Percentiles rank a stretch among this genome's conserved stretches.
phyloP scores from a whole-genome alignment of 208 protist genomes.

The Crithidia brevicula region DNA sequence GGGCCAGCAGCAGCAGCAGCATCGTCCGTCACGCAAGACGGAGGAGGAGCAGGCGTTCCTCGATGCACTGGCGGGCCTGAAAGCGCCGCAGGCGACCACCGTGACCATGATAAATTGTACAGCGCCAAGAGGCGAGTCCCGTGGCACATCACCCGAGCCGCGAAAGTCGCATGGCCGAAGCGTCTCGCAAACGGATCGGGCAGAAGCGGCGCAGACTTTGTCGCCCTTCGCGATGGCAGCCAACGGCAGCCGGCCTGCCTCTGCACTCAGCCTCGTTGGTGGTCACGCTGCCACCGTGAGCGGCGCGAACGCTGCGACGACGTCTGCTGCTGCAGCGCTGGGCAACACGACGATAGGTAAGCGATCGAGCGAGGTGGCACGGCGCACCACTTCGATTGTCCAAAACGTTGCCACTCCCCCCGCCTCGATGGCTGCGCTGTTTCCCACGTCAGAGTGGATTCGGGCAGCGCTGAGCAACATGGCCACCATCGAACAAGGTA shows the following conservation, averaged over 20 bases:
- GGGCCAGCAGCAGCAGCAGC: neutral
- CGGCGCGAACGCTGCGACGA: neutral
- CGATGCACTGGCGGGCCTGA: neutral
- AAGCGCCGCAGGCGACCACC: neutral
- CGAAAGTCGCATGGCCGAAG: neutral
- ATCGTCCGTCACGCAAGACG: neutral
- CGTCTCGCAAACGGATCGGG: too few relatives aligned
- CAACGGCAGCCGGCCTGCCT: neutral
- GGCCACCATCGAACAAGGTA: too few relatives aligned
- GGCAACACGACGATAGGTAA: neutral
- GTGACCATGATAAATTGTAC: neutral
- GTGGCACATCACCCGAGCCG: neutral
- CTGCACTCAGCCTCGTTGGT: neutral
- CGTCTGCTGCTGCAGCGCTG: too few relatives aligned
- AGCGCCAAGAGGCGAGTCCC: neutral
- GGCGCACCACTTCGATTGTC: too few relatives aligned
- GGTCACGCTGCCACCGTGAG: too few relatives aligned
- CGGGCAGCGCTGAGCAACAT: neutral
- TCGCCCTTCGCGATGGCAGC: too few relatives aligned
- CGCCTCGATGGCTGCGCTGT: constrained; percentile 1
- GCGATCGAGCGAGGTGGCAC: constrained; percentile 1
- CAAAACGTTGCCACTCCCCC: neutral
- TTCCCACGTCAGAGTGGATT: constrained; percentile 15
- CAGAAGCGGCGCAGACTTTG: too few relatives aligned
- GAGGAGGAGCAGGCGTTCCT: constrained; percentile 9